A percentile compares a stretch with the other conserved stretches of the same genome.
phyloP scores from a whole-genome alignment of 202 grass and related monocot genomes.

The Sporobolus alterniflorus region DNA sequence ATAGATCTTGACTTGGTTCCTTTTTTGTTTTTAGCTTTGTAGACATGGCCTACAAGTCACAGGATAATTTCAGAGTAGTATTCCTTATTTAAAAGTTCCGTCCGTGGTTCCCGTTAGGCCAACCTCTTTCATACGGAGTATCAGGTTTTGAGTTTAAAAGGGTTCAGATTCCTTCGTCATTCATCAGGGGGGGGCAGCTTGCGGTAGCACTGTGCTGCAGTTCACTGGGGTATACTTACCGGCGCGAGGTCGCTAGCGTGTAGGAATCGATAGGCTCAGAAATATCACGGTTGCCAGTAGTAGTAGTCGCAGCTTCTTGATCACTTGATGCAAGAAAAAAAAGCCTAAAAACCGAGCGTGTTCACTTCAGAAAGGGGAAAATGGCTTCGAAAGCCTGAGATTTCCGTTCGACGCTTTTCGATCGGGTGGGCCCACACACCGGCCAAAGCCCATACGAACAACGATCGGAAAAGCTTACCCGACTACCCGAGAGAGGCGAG shows the following conservation, averaged over 20 bases:
- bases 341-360: background rate
- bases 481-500: background rate
- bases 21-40: background rate
- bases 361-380: slow-evolving; percentile 29
- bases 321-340: background rate
- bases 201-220: background rate
- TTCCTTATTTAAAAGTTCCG: background rate
- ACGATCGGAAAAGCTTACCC: background rate
- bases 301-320: background rate
- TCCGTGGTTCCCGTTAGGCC: slow-evolving; percentile 5
- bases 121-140: background rate
- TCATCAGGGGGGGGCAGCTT: background rate
- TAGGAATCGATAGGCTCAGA: background rate
- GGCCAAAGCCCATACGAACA: slow-evolving; percentile 5
- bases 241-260: background rate
- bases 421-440: background rate
- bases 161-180: background rate
- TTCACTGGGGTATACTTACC: background rate
- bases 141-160: background rate
- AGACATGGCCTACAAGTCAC: background rate
- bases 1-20: background rate
- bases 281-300: background rate
- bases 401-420: background rate
- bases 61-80: background rate
- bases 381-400: background rate